phyloP scores from a whole-genome alignment of 1,284 basidiomycete species.

The Stygiomarasmius scandens region DNA sequence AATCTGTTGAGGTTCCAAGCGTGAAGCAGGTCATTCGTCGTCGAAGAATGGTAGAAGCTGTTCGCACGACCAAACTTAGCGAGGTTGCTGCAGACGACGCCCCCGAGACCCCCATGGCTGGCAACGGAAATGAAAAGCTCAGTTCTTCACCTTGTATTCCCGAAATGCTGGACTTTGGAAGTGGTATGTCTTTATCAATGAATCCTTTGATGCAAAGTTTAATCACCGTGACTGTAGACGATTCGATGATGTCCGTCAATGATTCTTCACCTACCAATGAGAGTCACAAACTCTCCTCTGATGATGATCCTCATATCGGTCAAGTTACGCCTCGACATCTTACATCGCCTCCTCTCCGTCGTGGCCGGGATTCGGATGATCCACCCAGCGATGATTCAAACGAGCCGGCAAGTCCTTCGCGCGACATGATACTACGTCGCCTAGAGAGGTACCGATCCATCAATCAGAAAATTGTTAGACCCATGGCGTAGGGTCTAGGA shows the following conservation, averaged over 20 bases:
- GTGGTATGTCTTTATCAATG: neutral
- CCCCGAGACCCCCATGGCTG: neutral
- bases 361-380: slow-evolving; percentile 35
- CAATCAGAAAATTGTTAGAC: neutral
- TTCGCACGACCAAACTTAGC: neutral
- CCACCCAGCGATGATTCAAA: slow-evolving; percentile 46
- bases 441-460: neutral
- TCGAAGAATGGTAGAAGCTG: neutral
- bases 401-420: slow-evolving; percentile 9
- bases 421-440: slow-evolving; percentile 8
- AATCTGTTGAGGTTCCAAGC: slow-evolving; percentile 56
- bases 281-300: slow-evolving; percentile 43
- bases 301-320: slow-evolving; percentile 62
- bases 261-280: neutral
- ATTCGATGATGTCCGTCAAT: slow-evolving; percentile 8
- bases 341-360: slow-evolving; percentile 58
- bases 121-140: neutral
- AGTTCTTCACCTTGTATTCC: neutral
- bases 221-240: neutral
- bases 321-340: slow-evolving; percentile 71
- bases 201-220: neutral
- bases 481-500: neutral
- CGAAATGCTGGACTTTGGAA: slow-evolving; percentile 5
- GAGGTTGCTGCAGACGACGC: neutral
- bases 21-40: slow-evolving; percentile 31